Evolutionary conservation across 2,329 filamentous ascomycete species (phyloP).

Genomic region (Aspergillus novoparasiticus): DNA sequence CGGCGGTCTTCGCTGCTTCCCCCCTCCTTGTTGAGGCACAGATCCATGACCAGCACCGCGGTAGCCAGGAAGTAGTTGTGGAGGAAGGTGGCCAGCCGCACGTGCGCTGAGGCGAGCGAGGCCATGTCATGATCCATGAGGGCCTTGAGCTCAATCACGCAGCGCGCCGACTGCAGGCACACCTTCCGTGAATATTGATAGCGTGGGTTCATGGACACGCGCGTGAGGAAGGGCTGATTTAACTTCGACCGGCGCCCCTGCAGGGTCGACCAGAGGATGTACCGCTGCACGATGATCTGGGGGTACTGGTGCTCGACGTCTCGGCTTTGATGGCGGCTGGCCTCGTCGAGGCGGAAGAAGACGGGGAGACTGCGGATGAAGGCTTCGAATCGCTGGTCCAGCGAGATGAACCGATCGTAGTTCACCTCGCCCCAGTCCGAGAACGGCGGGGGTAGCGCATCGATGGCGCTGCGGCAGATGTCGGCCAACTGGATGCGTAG

Average conservation of each 20-base stretch:
- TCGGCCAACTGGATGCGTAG: slow-evolving; percentile 10
- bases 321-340: background rate
- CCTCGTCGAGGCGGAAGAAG: slow-evolving; percentile 5
- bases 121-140: background rate
- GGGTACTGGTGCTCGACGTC: background rate
- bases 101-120: background rate
- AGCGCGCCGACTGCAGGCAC: slow-evolving; percentile 9
- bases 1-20: background rate
- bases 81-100: background rate
- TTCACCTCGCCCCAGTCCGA: background rate
- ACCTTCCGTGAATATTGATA: slow-evolving; percentile 7
- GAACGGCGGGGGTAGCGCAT: background rate
- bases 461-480: slow-evolving; percentile 7
- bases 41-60: slow-evolving; percentile 1
- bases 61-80: background rate
- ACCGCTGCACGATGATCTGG: slow-evolving; percentile 8
- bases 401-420: slow-evolving; percentile 2
- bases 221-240: slow-evolving; percentile 1
- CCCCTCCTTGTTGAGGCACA: background rate
- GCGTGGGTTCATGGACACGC: slow-evolving; percentile 1
- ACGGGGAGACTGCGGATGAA: background rate
- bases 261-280: background rate
- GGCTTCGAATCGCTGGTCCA: slow-evolving; percentile 5
- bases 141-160: slow-evolving; percentile 1
- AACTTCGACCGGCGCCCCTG: background rate